Percentiles rank a stretch among this genome's conserved stretches.
Evolutionary conservation across 768 basidiomycete genomes (phyloP).

Genomic region (Leccinum aurantiacum): DNA sequence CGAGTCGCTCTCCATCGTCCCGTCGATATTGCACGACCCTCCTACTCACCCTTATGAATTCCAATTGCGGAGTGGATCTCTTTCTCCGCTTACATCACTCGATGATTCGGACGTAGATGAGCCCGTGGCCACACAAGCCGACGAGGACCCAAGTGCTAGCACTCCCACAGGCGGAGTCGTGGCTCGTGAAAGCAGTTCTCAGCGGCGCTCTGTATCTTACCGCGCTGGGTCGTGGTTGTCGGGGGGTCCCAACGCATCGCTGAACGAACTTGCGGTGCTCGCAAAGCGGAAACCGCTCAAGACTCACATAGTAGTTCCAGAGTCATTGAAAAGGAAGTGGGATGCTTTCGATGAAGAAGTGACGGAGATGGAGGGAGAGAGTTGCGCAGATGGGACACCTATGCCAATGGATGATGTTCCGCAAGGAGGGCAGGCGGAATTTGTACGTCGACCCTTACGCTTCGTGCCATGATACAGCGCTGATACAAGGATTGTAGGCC

Average conservation of each 20-base stretch:
- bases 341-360: neutral
- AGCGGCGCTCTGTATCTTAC: neutral
- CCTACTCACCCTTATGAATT: neutral
- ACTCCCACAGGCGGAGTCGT: neutral
- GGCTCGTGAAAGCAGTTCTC: neutral
- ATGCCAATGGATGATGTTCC: neutral
- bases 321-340: conserved; percentile 10
- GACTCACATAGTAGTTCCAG: conserved; percentile 11
- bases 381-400: neutral
- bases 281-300: conserved; percentile 17
- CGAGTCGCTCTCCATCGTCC: conserved; percentile 3
- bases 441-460: no score
- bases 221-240: neutral
- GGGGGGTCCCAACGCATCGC: conserved; percentile 24
- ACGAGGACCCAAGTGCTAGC: neutral
- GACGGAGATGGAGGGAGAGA: neutral
- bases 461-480: no score
- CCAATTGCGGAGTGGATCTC: neutral
- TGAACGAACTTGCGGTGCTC: conserved; percentile 16
- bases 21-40: conserved; percentile 13
- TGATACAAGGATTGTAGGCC: conserved; percentile 2
- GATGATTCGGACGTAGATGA: neutral
- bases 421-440: neutral
- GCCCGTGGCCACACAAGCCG: neutral
- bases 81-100: conserved; percentile 23